phyloP scores from a whole-genome alignment of 495 filamentous ascomycete species.

The Penicillium lagena region DNA sequence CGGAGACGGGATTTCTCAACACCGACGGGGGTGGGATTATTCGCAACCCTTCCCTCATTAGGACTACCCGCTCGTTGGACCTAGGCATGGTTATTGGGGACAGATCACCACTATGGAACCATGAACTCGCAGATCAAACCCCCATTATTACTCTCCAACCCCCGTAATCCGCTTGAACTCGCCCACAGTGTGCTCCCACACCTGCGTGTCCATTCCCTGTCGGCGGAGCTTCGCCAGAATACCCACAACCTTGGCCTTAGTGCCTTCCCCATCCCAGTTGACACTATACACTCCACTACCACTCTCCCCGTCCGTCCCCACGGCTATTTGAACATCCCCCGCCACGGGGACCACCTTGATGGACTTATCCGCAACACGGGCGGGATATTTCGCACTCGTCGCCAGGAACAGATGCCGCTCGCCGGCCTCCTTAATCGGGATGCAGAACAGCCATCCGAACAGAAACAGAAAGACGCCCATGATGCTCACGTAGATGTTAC shows the following conservation, averaged over 20 bases:
- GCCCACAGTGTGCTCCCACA: slow-evolving; percentile 45
- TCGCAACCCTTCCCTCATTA: no score
- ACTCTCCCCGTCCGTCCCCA: slow-evolving; percentile 35
- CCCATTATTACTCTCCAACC: not conserved
- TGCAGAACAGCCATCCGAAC: slow-evolving; percentile 20
- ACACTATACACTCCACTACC: slow-evolving; percentile 50
- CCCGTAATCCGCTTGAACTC: slow-evolving; percentile 28
- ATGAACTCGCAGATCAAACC: no score
- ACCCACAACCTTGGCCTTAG: slow-evolving; percentile 20
- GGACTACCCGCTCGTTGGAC: no score
- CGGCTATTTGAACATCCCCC: slow-evolving; percentile 20
- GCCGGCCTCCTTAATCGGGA: slow-evolving; percentile 38
- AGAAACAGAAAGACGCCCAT: slow-evolving; percentile 7
- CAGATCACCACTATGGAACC: no score
- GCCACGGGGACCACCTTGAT: slow-evolving; percentile 19
- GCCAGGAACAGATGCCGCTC: slow-evolving; percentile 49
- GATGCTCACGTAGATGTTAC: slow-evolving; percentile 5
- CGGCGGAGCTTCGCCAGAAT: slow-evolving; percentile 29
- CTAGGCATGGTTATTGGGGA: no score
- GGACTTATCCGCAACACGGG: slow-evolving; percentile 14
- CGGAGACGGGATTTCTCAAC: no score
- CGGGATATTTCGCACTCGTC: slow-evolving; percentile 44
- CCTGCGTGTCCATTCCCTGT: slow-evolving; percentile 33
- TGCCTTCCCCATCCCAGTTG: slow-evolving; percentile 34
- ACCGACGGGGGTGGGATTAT: no score